Evolutionary conservation across 2,329 filamentous ascomycete species (phyloP), one percentile per base, ranked within the genome.

Genomic region (Penicillium nordicum): DNA sequence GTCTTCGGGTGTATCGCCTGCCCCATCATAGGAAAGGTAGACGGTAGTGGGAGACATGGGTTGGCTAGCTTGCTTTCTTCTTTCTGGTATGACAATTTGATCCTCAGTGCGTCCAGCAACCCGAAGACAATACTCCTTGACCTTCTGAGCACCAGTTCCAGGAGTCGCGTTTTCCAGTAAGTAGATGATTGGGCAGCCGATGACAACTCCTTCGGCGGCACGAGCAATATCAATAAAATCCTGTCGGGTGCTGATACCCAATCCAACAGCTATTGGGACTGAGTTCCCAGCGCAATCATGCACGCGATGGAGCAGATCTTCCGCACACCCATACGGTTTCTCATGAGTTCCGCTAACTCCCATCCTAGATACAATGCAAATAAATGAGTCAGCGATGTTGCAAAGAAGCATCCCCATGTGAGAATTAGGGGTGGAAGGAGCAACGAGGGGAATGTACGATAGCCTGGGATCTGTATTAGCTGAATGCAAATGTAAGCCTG

Each of bases 321-420:
- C 89, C 30, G 97, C 84, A 50, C 87, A 85, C 32, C 85, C 80
- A 72, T 89, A 94, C 64, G 97, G 78, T n/a, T 85, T 86, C 30
- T 90, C 91, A 0, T 85, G 86, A 9, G 90, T 92, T 62, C 93
- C 93, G 4, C 92, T 97, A 45, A 97, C 92, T 59, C 93, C 94
- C 88, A 95, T 93, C 62, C 92, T 84, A 25, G 92, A 97, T 50
- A 97, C 92, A 57, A 97, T 90, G 72, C 97, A 97, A 76, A 97
- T 94, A 79, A 97, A 97, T 1, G 92, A 96, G 76, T 97, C 92
- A 67, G 93, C 92, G 59, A 97, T 91, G 69, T 88, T 85, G 82
- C 93, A 97, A 16, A 97, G 87, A 16, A 97, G 87, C 41, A 95
- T 82, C 76, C 89, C 92, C 90, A 97, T 95, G 66, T 92, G 89